A percentile compares a stretch with the other conserved stretches of the same genome.
These are phyloP conservation scores for Hypocrella siamensis DNA, from an alignment of 2,329 filamentous ascomycete species.

Conservation along the genomic window DNA sequence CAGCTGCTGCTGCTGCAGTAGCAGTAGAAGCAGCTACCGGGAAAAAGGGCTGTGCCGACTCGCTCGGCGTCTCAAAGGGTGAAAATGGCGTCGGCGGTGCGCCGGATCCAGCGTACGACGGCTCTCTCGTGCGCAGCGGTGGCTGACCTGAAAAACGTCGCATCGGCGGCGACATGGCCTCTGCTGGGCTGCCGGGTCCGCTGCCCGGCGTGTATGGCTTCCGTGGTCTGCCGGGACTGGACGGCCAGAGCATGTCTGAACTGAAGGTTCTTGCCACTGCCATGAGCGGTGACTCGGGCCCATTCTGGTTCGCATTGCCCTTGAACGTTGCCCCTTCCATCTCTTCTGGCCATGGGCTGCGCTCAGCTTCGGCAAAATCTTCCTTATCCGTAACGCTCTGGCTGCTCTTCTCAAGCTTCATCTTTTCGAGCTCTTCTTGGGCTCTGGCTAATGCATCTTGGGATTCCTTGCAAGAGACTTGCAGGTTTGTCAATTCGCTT, in stretches of 20 bases:
- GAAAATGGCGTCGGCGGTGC: constrained; percentile 25
- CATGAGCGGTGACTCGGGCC: constrained; percentile 39
- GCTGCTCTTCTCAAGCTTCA: constrained; percentile 29
- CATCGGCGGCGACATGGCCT: constrained; percentile 22
- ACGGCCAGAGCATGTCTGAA: constrained; percentile 34
- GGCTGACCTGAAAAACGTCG: constrained; percentile 37
- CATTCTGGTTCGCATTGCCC: constrained; percentile 27
- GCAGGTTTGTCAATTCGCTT: constrained; percentile 43
- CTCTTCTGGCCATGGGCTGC: constrained; percentile 37
- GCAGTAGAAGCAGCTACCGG: too few relatives aligned
- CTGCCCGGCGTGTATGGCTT: constrained; percentile 29
- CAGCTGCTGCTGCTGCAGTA: too few relatives aligned
- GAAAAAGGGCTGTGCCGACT: constrained; percentile 18
- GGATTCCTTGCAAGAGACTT: constrained; percentile 47
- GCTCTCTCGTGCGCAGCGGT: constrained; percentile 22
- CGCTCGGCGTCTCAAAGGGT: constrained; percentile 25
- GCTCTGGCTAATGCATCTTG: constrained; percentile 47
- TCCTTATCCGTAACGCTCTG: constrained; percentile 16
- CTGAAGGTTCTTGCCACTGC: constrained; percentile 35
- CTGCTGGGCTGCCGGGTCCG: constrained; percentile 23
- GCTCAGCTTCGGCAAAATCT: constrained; percentile 23
- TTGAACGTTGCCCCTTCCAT: constrained; percentile 24
- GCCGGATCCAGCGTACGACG: constrained; percentile 21
- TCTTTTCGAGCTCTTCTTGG: constrained; percentile 32
- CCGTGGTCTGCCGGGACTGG: constrained; percentile 19